Percentiles rank a stretch among this genome's conserved stretches.
phyloP scores from a whole-genome alignment of 2,329 filamentous ascomycete genomes.

The Ophiostoma quercus region DNA sequence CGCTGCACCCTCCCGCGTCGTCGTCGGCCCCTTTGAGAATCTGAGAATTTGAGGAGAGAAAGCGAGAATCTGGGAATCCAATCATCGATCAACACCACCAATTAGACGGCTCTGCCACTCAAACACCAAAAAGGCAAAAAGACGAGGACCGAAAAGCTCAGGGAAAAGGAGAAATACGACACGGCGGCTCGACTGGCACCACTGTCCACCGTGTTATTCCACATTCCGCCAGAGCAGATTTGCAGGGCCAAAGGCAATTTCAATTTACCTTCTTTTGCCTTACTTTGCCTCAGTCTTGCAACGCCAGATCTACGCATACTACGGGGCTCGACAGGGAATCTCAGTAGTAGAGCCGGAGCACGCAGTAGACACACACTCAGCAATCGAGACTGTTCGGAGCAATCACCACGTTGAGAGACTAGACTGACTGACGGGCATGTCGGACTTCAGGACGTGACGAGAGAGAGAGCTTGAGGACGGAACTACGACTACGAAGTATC shows the following conservation, averaged over 20 bases:
- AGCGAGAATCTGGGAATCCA: neutral
- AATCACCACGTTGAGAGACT: neutral
- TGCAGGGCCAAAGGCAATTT: slow-evolving; percentile 11
- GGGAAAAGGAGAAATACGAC: slow-evolving; percentile 1
- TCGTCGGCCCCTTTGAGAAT: neutral
- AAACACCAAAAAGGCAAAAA: slow-evolving; percentile 1
- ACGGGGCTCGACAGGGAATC: slow-evolving; percentile 15
- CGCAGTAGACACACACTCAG: neutral
- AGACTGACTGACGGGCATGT: neutral
- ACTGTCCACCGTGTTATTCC: slow-evolving; percentile 13
- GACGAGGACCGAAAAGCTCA: neutral
- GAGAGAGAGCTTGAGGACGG: neutral
- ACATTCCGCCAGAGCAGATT: neutral
- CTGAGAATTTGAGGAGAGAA: too few relatives aligned
- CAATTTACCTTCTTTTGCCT: neutral
- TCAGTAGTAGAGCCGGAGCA: too few relatives aligned
- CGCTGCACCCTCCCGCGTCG: neutral
- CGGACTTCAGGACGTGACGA: neutral
- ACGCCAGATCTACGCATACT: slow-evolving; percentile 14
- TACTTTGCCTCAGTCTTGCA: slow-evolving; percentile 11
- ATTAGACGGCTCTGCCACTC: neutral
- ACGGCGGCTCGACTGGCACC: neutral
- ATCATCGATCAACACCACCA: neutral
- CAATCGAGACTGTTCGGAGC: neutral
- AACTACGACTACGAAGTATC: neutral